Conservation (phyloP, 495 filamentous ascomycete species). For the Xylaria palmicola region DNA sequence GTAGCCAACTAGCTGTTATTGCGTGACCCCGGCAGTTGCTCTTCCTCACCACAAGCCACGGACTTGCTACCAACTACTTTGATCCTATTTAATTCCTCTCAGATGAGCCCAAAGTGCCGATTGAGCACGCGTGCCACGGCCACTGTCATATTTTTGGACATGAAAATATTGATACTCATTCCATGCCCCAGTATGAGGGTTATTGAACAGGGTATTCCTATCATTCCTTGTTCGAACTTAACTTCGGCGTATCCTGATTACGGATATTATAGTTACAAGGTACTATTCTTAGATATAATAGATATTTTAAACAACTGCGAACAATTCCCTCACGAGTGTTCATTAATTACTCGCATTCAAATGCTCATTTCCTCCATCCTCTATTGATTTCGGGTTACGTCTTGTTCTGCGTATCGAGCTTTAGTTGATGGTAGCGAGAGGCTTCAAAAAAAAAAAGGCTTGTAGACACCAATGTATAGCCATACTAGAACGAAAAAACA, state of each 20-base stretch:
- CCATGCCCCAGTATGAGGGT: not conserved
- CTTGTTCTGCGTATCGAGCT: no score
- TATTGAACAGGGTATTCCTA: conserved; percentile 1
- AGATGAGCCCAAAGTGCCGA: not conserved
- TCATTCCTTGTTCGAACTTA: not conserved
- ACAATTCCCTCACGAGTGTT: no score
- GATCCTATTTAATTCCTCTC: conserved; percentile 5
- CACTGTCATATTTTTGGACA: conserved; percentile 10
- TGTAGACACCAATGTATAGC: no score
- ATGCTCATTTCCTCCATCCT: no score
- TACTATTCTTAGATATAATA: no score
- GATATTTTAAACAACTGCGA: not conserved
- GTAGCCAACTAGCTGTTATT: conserved; percentile 5
- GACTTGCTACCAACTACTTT: not conserved
- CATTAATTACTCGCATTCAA: no score
- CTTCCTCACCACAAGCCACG: not conserved
- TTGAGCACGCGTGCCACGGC: not conserved
- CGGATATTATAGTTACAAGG: not conserved
- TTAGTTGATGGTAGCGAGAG: no score
- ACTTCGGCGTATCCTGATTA: not conserved
- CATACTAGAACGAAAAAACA: no score
- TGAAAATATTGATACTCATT: not conserved
- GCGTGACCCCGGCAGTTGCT: conserved; percentile 7
- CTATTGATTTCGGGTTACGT: no score
- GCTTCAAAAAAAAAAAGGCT: no score